These are phyloP conservation scores for Saussurea involucrata DNA, from an alignment of 129 eudicot species.

Conservation along the genomic window DNA sequence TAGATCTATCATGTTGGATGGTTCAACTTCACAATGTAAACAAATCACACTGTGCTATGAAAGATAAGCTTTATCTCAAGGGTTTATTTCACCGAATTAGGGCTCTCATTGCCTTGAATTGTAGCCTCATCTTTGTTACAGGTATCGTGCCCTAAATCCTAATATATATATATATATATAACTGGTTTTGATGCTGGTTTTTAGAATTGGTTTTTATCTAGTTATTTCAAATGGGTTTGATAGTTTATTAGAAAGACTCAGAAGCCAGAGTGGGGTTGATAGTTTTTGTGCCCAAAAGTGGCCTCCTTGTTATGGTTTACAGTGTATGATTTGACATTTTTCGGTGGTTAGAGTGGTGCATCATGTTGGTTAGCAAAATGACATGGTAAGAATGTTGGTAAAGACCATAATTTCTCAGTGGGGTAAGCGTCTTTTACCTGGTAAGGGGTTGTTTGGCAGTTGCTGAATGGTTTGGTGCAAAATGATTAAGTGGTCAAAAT, in stretches of 20 bases:
- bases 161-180: too few relatives aligned
- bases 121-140: conserved; percentile 80
- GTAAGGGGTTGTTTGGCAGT: too few relatives aligned
- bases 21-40: conserved; percentile 74
- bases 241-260: neutral
- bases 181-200: neutral
- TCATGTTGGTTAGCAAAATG: neutral
- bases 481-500: too few relatives aligned
- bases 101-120: conserved; percentile 87
- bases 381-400: too few relatives aligned
- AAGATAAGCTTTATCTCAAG: conserved; percentile 74
- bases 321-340: too few relatives aligned
- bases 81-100: conserved; percentile 90
- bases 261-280: neutral
- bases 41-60: conserved; percentile 54
- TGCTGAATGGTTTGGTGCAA: too few relatives aligned
- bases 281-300: neutral
- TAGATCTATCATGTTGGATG: conserved; percentile 98
- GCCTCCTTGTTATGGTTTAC: neutral
- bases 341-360: neutral
- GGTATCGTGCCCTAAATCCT: conserved; percentile 35
- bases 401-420: neutral
- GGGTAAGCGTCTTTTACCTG: too few relatives aligned
- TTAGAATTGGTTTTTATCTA: neutral
- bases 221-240: neutral